A percentile compares a stretch with the other conserved stretches of the same genome.
Conservation (phyloP, 2,329 filamentous ascomycete genomes). For the Colletotrichum sp. region DNA sequence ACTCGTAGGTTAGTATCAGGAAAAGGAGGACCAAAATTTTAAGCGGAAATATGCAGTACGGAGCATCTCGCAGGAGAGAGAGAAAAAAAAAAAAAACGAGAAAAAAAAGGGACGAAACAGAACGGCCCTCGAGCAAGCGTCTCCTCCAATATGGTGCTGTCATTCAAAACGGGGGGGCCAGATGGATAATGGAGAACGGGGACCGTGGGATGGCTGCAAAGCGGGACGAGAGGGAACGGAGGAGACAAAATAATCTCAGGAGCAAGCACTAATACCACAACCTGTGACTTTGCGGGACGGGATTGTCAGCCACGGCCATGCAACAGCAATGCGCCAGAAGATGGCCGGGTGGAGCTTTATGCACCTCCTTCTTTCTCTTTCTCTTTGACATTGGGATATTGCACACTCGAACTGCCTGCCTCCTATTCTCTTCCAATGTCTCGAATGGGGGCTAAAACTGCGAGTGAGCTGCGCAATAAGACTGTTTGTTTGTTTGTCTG, state of each 20-base stretch:
- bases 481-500: background rate
- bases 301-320: constrained; percentile 5
- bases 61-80: background rate
- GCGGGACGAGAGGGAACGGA: constrained; percentile 6
- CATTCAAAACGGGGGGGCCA: constrained; percentile 9
- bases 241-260: constrained; percentile 14
- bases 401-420: background rate
- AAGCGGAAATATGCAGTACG: background rate
- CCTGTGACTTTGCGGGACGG: background rate
- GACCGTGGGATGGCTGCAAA: constrained; percentile 4
- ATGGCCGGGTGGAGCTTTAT: constrained; percentile 1
- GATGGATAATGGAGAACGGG: constrained; percentile 6
- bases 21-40: background rate
- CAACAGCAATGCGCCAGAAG: background rate
- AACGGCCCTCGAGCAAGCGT: background rate
- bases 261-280: background rate
- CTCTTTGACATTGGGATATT: background rate
- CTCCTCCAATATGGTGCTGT: constrained; percentile 17
- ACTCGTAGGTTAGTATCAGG: background rate
- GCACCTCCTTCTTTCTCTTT: background rate
- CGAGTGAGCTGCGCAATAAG: background rate
- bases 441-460: background rate
- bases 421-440: background rate
- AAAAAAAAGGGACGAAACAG: constrained; percentile 6
- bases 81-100: background rate